Conservation (phyloP, 2,329 filamentous ascomycete genomes). For the Claviceps spartinae region DNA sequence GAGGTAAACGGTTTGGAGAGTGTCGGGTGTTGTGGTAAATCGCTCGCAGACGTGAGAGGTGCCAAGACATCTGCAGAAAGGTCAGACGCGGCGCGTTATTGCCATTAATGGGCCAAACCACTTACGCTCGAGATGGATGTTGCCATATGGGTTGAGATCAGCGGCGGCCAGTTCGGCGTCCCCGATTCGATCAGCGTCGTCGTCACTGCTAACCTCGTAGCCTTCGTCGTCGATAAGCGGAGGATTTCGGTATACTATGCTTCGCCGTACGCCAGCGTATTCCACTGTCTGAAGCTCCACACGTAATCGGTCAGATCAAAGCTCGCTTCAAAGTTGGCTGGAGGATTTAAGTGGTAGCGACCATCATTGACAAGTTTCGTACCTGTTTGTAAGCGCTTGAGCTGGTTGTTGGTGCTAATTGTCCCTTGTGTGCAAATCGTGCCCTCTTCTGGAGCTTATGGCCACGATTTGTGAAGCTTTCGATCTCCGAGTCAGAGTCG, state of each 20-base stretch:
- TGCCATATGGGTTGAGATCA: slow-evolving; percentile 61
- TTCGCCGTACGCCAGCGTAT: slow-evolving; percentile 58
- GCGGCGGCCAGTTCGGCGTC: slow-evolving; percentile 49
- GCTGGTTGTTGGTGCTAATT: slow-evolving; percentile 51
- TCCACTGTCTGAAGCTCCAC: slow-evolving; percentile 45
- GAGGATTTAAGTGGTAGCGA: slow-evolving; percentile 3
- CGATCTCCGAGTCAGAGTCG: slow-evolving; percentile 62
- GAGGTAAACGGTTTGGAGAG: slow-evolving; percentile 63
- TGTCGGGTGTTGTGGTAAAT: slow-evolving; percentile 60
- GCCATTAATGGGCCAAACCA: slow-evolving; percentile 6
- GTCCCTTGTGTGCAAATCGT: slow-evolving; percentile 55
- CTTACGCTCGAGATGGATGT: slow-evolving; percentile 57
- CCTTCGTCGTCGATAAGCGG: slow-evolving; percentile 64
- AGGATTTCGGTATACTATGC: slow-evolving; percentile 63
- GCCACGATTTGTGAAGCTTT: slow-evolving; percentile 58
- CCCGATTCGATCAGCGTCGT: slow-evolving; percentile 50
- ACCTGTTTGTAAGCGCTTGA: slow-evolving; percentile 61
- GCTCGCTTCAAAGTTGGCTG: neutral
- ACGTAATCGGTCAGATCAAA: slow-evolving; percentile 12
- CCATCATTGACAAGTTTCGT: slow-evolving; percentile 11
- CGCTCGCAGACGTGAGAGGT: slow-evolving; percentile 60
- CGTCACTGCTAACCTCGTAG: slow-evolving; percentile 60
- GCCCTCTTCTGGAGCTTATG: slow-evolving; percentile 68
- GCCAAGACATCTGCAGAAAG: slow-evolving; percentile 49
- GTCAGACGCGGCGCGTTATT: slow-evolving; percentile 14